Evolutionary conservation across 768 basidiomycete species (phyloP).

Genomic region (Coprinopsis cinerea): DNA sequence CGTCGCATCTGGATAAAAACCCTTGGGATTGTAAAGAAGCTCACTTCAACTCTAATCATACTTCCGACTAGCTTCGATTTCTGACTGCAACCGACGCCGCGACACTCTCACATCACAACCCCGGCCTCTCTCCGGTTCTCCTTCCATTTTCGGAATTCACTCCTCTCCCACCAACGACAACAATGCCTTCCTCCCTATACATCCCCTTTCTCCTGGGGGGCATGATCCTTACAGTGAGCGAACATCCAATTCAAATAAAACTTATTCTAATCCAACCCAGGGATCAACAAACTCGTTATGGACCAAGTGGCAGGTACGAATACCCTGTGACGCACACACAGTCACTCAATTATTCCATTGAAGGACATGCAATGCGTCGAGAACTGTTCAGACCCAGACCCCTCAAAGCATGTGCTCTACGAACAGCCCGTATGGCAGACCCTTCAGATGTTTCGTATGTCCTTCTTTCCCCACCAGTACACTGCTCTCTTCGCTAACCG

Average conservation of each 20-base stretch:
- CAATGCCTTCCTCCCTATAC: slow-evolving; percentile 64
- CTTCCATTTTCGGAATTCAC: background rate
- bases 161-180: slow-evolving; percentile 17
- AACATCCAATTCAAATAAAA: background rate
- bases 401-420: slow-evolving; percentile 61
- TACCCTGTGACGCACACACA: slow-evolving; percentile 1
- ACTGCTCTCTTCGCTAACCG: slow-evolving; percentile 25
- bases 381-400: slow-evolving; percentile 71
- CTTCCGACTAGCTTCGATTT: slow-evolving; percentile 19
- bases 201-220: slow-evolving; percentile 80
- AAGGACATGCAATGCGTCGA: slow-evolving; percentile 99
- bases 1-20: slow-evolving; percentile 37
- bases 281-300: slow-evolving; percentile 78
- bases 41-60: slow-evolving; percentile 21
- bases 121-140: slow-evolving; percentile 14
- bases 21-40: slow-evolving; percentile 32
- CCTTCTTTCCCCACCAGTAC: slow-evolving; percentile 12
- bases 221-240: slow-evolving; percentile 84
- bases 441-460: slow-evolving; percentile 83
- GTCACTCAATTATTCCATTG: slow-evolving; percentile 5
- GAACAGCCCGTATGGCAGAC: slow-evolving; percentile 96
- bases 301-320: slow-evolving; percentile 76
- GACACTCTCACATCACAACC: slow-evolving; percentile 7
- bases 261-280: slow-evolving; percentile 26
- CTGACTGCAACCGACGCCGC: background rate